phyloP scores from a whole-genome alignment of 2,329 filamentous ascomycete species.

The Botrytis galanthina region DNA sequence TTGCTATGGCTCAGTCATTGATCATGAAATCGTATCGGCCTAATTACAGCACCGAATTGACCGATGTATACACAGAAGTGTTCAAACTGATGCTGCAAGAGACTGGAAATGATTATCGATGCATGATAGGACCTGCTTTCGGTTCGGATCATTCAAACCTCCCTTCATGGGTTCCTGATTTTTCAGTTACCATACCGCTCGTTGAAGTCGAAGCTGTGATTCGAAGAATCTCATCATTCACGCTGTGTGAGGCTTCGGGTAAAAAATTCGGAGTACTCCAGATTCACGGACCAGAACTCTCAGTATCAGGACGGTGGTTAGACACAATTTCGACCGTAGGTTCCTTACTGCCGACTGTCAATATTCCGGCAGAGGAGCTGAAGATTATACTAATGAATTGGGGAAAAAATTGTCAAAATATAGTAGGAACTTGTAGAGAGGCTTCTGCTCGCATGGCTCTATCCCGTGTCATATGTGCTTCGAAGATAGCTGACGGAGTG shows the following conservation, averaged over 20 bases:
- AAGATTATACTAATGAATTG: neutral
- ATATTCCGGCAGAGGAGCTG: neutral
- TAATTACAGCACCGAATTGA: neutral
- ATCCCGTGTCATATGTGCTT: neutral
- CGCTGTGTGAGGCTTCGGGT: neutral
- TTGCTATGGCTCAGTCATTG: neutral
- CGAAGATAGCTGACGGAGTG: neutral
- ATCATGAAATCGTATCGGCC: neutral
- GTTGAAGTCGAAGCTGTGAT: neutral
- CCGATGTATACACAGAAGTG: neutral
- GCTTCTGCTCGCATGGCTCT: neutral
- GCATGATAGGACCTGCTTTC: neutral
- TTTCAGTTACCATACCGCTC: neutral
- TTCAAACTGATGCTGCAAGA: neutral
- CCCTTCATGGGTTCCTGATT: neutral
- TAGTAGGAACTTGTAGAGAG: neutral
- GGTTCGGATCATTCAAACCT: neutral
- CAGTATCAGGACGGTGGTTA: neutral
- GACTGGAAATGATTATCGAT: neutral
- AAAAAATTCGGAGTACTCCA: neutral
- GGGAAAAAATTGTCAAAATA: neutral
- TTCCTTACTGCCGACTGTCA: neutral
- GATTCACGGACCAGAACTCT: neutral
- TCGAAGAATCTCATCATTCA: neutral
- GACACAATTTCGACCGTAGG: neutral